Evolutionary conservation across 768 basidiomycete genomes (phyloP), one percentile per base, ranked within the genome.

Genomic region (Tulasnella sp.): DNA sequence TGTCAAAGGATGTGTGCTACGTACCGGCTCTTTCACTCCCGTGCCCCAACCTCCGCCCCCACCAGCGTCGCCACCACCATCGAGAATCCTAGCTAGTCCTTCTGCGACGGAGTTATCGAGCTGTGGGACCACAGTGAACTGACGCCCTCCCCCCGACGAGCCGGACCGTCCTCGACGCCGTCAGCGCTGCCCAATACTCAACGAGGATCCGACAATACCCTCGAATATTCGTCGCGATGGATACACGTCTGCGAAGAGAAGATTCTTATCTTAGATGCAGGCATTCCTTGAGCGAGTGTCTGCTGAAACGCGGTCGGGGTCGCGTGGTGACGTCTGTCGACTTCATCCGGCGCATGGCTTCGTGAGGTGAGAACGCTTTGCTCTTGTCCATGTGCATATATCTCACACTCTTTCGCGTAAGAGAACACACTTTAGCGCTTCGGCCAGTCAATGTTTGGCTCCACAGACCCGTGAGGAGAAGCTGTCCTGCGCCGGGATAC

Each of bases 301-400:
- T 8, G 64, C 64, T 69, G 64, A 34, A 31, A 69, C 34, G 31
- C 64, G 16, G 64, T 69, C 64, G 34, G 34, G 31, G 64, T 69
- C 31, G 64, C 31, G 64, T 31, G 8, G 14, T 31, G n/a, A n/a
- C n/a, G n/a, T n/a, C 64, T 22, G 64, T 69, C 64, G 34, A 69
- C 64, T 34, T 69, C 31, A 75, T 75, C 73, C 41, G 73, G n/a
- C 3, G 44, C 24, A 41, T 48, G 73, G 40, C 73, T 75, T 22
- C 44, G 73, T 42, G 73, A 42, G n/a, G 73, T 48, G 41, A 22
- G 64, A n/a, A n/a, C 2, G 18, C 18, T 7, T 50, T 24, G 50
- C 16, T 69, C 12, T 31, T n/a, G n/a, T n/a, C n/a, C n/a, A n/a
- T n/a, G n/a, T n/a, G n/a, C n/a, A n/a, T n/a, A n/a, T n/a, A n/a